Evolutionary conservation across 148 eudicot genomes (phyloP), one percentile per base, ranked within the genome.

Genomic region (Oxyria digyna): DNA sequence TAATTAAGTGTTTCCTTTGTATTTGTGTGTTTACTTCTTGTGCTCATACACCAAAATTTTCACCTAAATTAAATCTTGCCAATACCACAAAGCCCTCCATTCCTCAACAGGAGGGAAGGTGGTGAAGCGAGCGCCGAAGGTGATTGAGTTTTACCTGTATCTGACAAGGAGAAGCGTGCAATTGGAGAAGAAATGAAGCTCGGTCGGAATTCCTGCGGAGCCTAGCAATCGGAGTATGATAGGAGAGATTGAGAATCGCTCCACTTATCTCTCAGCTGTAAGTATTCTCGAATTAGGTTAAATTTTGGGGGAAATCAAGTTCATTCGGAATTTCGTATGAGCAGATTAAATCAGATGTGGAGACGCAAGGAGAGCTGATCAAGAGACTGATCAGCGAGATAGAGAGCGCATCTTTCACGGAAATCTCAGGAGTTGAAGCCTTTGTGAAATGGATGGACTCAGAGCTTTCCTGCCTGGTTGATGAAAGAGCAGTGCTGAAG

Each of bases 261-360:
- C 97, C 32, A 74, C 89, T 18, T 84, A 91, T 71, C 84, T 88
- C 41, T 73, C 87, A 6, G 87, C 96, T 62, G 97, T 91, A 87
- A 91, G 87, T 81, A 0, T 42, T 70, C 29, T 42, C 0, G 18
- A 6, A 0, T 46, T 46, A 23, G 17, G 23, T 4, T n/a, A 9
- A n/a, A 46, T 46, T 46, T 46, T 35, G 17, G n/a, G 48, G 48
- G n/a, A 43, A 43, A 43, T 13, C n/a, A 43, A 43, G 48, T 14
- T 17, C n/a, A n/a, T n/a, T n/a, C n/a, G n/a, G n/a, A n/a, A n/a
- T n/a, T n/a, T n/a, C n/a, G n/a, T n/a, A n/a, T n/a, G n/a, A n/a
- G n/a, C 86, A 91, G 97, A 80, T 91, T 13, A 91, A 88, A 74
- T 83, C 88, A 1, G 95, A 88, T 42, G 95, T 91, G 50, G 97